A percentile compares a stretch with the other conserved stretches of the same genome.
Conservation (phyloP, 2,329 filamentous ascomycete species). For the Aspergillus piperis region DNA sequence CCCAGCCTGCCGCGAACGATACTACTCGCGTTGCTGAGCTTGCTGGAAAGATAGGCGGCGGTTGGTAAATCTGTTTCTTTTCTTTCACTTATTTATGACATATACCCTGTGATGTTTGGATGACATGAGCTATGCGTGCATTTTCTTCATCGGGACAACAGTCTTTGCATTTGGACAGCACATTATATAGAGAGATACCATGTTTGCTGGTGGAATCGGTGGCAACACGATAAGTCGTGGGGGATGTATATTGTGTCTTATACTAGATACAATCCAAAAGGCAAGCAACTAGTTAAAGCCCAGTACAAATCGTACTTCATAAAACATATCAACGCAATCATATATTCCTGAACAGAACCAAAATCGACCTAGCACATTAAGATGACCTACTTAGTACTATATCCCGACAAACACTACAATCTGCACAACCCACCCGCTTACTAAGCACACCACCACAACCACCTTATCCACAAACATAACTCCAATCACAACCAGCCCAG, state of each 20-base stretch:
- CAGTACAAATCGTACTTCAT: too few species aligned
- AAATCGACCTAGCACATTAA: too few species aligned
- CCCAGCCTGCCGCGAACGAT: constrained; percentile 58
- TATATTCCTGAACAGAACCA: too few species aligned
- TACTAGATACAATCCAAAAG: too few species aligned
- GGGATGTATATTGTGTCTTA: background rate
- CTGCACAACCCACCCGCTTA: background rate
- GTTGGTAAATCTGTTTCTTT: constrained; percentile 66
- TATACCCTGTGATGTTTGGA: constrained; percentile 19
- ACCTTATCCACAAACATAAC: background rate
- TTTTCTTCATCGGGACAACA: background rate
- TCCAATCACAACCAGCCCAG: background rate
- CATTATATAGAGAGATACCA: constrained; percentile 22
- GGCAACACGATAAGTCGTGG: too few species aligned
- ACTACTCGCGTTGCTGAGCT: constrained; percentile 83
- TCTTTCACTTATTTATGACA: constrained; percentile 19
- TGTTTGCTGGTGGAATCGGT: background rate
- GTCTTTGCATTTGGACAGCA: constrained; percentile 9
- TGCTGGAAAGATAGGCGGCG: constrained; percentile 86
- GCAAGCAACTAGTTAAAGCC: too few species aligned
- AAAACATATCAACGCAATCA: too few species aligned
- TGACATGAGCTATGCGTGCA: background rate
- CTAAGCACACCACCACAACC: background rate
- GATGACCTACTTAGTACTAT: too few species aligned
- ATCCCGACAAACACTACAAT: too few species aligned